Percentiles rank a stretch among this genome's conserved stretches.
These are phyloP conservation scores for Hericium alpestre DNA, from an alignment of 768 basidiomycete species.

Conservation along the genomic window DNA sequence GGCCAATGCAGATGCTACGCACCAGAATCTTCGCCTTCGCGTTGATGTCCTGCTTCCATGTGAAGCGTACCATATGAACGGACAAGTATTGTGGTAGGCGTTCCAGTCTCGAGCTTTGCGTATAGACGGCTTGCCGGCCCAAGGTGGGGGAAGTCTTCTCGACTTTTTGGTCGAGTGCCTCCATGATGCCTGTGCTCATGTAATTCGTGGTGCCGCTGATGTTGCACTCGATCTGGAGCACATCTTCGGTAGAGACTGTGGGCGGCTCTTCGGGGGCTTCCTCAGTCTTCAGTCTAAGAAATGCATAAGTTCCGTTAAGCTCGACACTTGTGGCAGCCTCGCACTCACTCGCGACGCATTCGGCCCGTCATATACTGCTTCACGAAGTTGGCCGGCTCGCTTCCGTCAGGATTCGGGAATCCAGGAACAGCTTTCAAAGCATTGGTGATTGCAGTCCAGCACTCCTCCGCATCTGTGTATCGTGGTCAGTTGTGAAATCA, in stretches of 20 bases:
- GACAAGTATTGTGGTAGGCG: constrained; percentile 78
- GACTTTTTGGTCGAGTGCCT: constrained; percentile 78
- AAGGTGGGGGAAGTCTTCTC: constrained; percentile 77
- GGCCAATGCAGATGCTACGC: neutral
- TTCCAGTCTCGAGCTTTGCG: constrained; percentile 67
- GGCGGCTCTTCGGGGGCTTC: constrained; percentile 75
- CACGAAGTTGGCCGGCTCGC: constrained; percentile 39
- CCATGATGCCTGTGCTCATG: constrained; percentile 76
- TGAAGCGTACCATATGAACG: constrained; percentile 94
- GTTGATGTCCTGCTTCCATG: constrained; percentile 81
- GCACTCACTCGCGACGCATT: constrained; percentile 57
- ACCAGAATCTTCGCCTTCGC: constrained; percentile 98
- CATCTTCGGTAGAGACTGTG: constrained; percentile 52
- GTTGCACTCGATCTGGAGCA: constrained; percentile 88
- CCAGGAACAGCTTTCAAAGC: constrained; percentile 63
- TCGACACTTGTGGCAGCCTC: neutral
- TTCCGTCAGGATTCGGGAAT: constrained; percentile 17
- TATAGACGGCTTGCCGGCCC: constrained; percentile 73
- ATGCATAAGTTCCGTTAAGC: neutral
- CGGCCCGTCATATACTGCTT: constrained; percentile 75
- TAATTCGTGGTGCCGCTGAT: constrained; percentile 82
- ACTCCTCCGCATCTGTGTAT: constrained; percentile 72
- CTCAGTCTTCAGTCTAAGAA: constrained; percentile 58
- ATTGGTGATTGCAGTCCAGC: constrained; percentile 67
- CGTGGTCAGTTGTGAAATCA: neutral